Evolutionary conservation across 1,284 basidiomycete genomes (phyloP).

Genomic region (Ustilago esculenta): DNA sequence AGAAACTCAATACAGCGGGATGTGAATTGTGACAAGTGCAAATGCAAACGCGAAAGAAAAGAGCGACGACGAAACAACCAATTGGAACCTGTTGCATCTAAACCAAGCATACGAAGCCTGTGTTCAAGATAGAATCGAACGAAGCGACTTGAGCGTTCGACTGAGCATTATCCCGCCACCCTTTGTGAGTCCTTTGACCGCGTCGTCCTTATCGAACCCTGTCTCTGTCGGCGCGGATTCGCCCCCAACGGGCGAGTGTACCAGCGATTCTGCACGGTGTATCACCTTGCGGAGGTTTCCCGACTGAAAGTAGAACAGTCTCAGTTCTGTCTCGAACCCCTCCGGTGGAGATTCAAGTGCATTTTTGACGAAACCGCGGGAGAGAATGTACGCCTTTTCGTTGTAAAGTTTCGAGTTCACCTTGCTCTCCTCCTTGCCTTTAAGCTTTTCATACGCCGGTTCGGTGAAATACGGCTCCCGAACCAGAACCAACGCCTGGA

Average conservation of each 20-base stretch:
- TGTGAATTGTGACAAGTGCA: no score
- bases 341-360: conserved; percentile 81
- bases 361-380: conserved; percentile 84
- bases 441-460: conserved; percentile 44
- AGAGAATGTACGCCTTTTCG: conserved; percentile 91
- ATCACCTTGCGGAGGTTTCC: conserved; percentile 30
- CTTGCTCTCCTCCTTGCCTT: conserved; percentile 81
- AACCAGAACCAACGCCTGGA: conserved; percentile 90
- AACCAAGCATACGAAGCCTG: no score
- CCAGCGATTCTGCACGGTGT: conserved; percentile 15
- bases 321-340: conserved; percentile 78
- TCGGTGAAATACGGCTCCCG: conserved; percentile 77
- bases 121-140: no score
- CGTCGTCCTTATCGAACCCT: no score
- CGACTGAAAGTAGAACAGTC: conserved; percentile 74
- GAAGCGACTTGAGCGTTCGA: conserved; percentile 21
- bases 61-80: no score
- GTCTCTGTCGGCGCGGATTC: no score
- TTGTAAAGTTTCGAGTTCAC: conserved; percentile 80
- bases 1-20: no score
- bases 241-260: no score
- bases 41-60: no score
- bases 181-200: conserved; percentile 35
- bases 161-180: conserved; percentile 45
- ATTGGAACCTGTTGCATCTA: no score